A percentile compares a stretch with the other conserved stretches of the same genome.
These are phyloP conservation scores for Calonectria ilicicola DNA, from an alignment of 2,329 filamentous ascomycete species.

Conservation along the genomic window DNA sequence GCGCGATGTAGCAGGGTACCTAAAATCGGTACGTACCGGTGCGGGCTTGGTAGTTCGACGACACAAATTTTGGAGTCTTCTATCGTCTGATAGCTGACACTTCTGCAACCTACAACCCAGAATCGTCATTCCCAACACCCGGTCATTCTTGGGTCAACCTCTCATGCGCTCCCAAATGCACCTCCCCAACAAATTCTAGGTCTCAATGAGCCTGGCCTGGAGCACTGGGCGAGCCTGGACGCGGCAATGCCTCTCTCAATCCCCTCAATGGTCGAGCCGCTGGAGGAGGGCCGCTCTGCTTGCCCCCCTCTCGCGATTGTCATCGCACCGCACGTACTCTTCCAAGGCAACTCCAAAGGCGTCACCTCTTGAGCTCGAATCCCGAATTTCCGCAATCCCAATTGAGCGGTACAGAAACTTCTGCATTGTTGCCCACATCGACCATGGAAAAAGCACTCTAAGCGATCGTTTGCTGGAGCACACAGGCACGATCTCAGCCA, in stretches of 20 bases:
- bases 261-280: constrained; percentile 31
- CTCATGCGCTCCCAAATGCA: constrained; percentile 37
- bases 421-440: constrained; percentile 98
- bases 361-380: constrained; percentile 49
- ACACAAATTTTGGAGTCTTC: neutral
- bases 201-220: constrained; percentile 53
- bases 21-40: neutral
- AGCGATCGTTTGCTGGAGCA: constrained; percentile 92
- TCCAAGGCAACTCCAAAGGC: constrained; percentile 40
- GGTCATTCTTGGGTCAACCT: neutral
- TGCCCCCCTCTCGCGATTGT: constrained; percentile 10
- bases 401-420: constrained; percentile 91
- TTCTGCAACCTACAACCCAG: neutral
- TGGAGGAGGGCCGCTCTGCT: constrained; percentile 14
- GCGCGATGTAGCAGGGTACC: neutral
- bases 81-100: neutral
- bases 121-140: neutral
- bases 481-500: constrained; percentile 90
- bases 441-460: constrained; percentile 98
- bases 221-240: constrained; percentile 52
- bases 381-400: constrained; percentile 78
- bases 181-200: constrained; percentile 33
- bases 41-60: neutral
- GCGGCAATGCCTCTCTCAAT: constrained; percentile 47
- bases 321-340: constrained; percentile 3